phyloP scores from a whole-genome alignment of 495 filamentous ascomycete species.

The Penicillium macrosclerotiorum region DNA sequence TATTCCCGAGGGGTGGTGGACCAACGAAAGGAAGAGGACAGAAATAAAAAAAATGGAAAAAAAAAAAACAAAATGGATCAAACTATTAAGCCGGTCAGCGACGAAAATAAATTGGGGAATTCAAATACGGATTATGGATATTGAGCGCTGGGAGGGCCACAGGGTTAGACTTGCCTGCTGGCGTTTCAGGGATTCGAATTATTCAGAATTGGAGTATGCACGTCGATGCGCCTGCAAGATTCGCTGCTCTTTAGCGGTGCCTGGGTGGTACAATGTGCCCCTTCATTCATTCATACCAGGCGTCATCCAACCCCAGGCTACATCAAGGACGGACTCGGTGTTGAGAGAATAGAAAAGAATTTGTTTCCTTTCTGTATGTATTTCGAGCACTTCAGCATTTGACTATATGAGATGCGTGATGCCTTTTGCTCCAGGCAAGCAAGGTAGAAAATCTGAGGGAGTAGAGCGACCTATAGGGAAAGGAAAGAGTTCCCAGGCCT shows the following conservation, averaged over 20 bases:
- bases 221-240: conserved; percentile 11
- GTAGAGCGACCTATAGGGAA: too few species aligned
- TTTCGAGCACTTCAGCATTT: background rate
- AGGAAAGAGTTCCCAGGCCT: background rate
- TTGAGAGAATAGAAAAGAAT: background rate
- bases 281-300: conserved; percentile 14
- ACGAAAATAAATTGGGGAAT: background rate
- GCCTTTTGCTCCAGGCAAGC: too few species aligned
- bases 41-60: background rate
- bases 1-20: background rate
- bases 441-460: too few species aligned
- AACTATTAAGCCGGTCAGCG: background rate
- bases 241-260: background rate
- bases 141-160: background rate
- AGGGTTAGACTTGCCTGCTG: background rate
- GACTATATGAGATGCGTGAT: too few species aligned
- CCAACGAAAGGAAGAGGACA: background rate
- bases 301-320: conserved; percentile 21
- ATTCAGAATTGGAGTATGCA: background rate
- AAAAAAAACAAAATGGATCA: background rate
- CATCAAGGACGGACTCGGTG: conserved; percentile 3
- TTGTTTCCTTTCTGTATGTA: background rate
- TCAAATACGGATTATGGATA: too few species aligned
- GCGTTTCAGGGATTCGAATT: conserved; percentile 1
- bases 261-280: conserved; percentile 21